Conservation (phyloP, 208 protist species). For the Strigomonas galati region DNA sequence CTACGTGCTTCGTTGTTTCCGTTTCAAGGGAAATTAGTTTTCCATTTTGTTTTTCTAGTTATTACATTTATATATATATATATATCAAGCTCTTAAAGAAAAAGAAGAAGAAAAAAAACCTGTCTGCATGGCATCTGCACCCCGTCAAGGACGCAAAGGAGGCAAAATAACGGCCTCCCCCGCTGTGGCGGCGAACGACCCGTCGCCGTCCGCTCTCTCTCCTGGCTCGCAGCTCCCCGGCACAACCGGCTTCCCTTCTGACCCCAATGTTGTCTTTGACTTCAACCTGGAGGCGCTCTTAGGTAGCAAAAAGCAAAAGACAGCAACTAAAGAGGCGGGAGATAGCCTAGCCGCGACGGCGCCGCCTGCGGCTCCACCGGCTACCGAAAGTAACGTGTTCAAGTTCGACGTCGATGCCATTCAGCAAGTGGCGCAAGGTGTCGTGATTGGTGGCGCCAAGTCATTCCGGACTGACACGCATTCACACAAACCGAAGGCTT, state of each 20-base stretch:
- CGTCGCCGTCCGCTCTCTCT: constrained; percentile 50
- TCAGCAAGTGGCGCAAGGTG: constrained; percentile 74
- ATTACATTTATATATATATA: neutral
- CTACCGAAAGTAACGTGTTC: constrained; percentile 58
- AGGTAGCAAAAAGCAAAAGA: constrained; percentile 7
- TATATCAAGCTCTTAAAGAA: too few relatives aligned
- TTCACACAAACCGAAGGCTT: constrained; percentile 38
- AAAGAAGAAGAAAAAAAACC: constrained; percentile 3
- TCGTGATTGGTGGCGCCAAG: constrained; percentile 72
- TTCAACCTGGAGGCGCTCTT: constrained; percentile 9
- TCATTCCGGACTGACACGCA: constrained; percentile 53
- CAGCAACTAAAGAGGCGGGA: constrained; percentile 6
- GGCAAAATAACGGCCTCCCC: constrained; percentile 78
- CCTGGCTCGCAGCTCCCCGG: constrained; percentile 42
- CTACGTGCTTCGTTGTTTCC: too few relatives aligned
- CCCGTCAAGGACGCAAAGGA: constrained; percentile 83
- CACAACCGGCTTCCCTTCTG: constrained; percentile 12
- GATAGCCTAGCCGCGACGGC: constrained; percentile 13
- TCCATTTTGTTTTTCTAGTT: neutral
- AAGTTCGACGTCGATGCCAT: constrained; percentile 86
- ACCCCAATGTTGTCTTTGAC: constrained; percentile 11
- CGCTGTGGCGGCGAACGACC: constrained; percentile 25
- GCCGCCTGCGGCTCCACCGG: constrained; percentile 3
- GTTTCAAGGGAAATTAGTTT: too few relatives aligned
- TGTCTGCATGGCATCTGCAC: constrained; percentile 15